Conservation (phyloP, 805 yeast genomes). For the Henningerozyma blattae region DNA sequence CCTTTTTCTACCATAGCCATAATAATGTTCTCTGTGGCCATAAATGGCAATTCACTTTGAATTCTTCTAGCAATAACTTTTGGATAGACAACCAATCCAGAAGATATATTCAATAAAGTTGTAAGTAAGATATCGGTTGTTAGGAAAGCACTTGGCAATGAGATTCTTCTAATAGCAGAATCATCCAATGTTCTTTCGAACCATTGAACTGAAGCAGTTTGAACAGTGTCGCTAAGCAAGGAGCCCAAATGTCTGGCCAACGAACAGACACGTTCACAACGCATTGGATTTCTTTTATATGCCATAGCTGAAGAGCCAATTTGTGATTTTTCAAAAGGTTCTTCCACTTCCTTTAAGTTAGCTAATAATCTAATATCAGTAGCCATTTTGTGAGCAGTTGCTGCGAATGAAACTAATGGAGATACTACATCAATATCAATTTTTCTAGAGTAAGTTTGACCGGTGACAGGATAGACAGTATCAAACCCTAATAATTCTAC, state of each 20-base stretch:
- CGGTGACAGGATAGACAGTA: slow-evolving; percentile 93
- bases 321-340: slow-evolving; percentile 97
- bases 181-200: slow-evolving; percentile 98
- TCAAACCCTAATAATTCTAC: slow-evolving; percentile 90
- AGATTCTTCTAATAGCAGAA: slow-evolving; percentile 94
- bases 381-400: slow-evolving; percentile 94
- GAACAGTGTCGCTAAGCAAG: slow-evolving; percentile 82
- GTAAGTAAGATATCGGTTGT: slow-evolving; percentile 89
- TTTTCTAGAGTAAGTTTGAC: slow-evolving; percentile 98
- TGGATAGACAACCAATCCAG: slow-evolving; percentile 95
- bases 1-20: slow-evolving; percentile 99
- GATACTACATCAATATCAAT: slow-evolving; percentile 90
- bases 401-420: slow-evolving; percentile 90
- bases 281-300: slow-evolving; percentile 98
- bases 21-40: slow-evolving; percentile 98
- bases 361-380: slow-evolving; percentile 94
- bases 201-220: slow-evolving; percentile 98
- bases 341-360: slow-evolving; percentile 93
- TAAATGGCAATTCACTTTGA: slow-evolving; percentile 88
- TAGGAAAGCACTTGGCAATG: slow-evolving; percentile 90
- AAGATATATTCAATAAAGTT: slow-evolving; percentile 81
- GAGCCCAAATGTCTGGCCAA: slow-evolving; percentile 92
- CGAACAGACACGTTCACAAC: slow-evolving; percentile 98
- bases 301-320: slow-evolving; percentile 99
- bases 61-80: slow-evolving; percentile 97